Base-by-base conservation (phyloP, 495 filamentous ascomycete species). In the Astrothelium subdiscretum region DNA sequence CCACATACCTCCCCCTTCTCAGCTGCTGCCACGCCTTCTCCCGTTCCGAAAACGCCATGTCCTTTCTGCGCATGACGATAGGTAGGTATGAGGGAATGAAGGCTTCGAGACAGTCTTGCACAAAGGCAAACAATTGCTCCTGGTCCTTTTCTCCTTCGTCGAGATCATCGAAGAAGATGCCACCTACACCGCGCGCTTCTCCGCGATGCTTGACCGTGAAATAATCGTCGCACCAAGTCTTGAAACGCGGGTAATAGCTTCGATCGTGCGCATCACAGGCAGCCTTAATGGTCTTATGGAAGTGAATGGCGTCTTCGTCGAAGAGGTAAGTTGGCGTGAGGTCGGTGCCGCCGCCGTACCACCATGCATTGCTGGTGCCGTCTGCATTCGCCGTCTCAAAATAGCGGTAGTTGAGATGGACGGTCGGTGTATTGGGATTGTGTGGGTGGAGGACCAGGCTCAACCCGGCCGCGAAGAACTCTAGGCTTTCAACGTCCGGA, bases 81-180 rank as follows among this genome's bases (percentile, higher is more conserved):
- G 94, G 91, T 12, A 96, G 65, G 72, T 99, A 99, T 4, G 87
- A 89, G 0, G 94, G 94, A 31, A 97, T 76, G 76, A 97, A 99
- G 24, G 91, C 88, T 43, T 83, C 81, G 32, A 97, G 76, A 61
- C 89, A 88, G 65, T 88, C 87, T 64, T 91, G 87, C 57, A 92
- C 84, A 66, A 97, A 99, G n/a, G 87, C 83, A 70, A 97, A 97
- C 0, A 92, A 80, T 61, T 92, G 87, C 73, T 97, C 92, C 68
- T 91, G 88, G 64, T 94, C 90, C 67, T 90, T 90, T 69, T 90
- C 84, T 0, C 82, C 80, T 66, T 90, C 89, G 72, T 97, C 94
- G 24, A 97, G 78, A 69, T 99, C 94, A 73, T 98, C 94, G 69
- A 99, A 99, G 81, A 99, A 99, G 72, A 99, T 97, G 24, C 94